Evolutionary conservation across 2,329 filamentous ascomycete species (phyloP).

Genomic region (Penicillium sp.): DNA sequence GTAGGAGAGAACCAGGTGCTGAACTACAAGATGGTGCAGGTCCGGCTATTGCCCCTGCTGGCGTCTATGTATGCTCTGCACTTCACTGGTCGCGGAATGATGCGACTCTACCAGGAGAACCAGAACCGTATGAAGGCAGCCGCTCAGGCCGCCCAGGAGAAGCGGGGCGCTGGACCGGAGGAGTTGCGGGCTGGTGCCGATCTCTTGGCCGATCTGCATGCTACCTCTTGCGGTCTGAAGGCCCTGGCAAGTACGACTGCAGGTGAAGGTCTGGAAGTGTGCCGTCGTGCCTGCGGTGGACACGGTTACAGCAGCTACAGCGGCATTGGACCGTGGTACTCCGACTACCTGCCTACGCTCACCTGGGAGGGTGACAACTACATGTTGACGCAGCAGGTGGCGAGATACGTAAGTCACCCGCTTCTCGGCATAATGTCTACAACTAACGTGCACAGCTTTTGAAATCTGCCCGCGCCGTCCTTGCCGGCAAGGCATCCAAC

Average conservation of each 20-base stretch:
- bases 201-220: slow-evolving; percentile 63
- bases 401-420: slow-evolving; percentile 56
- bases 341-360: slow-evolving; percentile 62
- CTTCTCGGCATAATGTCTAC: too few species aligned
- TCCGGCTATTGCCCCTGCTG: slow-evolving; percentile 61
- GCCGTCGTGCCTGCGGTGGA: slow-evolving; percentile 65
- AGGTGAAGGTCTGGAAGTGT: slow-evolving; percentile 65
- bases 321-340: slow-evolving; percentile 66
- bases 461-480: slow-evolving; percentile 62
- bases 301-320: slow-evolving; percentile 68
- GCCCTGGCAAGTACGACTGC: slow-evolving; percentile 63
- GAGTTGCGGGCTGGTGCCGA: slow-evolving; percentile 58
- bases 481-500: slow-evolving; percentile 54
- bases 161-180: slow-evolving; percentile 57
- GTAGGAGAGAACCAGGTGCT: slow-evolving; percentile 64
- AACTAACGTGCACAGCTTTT: slow-evolving; percentile 47
- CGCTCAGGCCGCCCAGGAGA: slow-evolving; percentile 37
- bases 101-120: slow-evolving; percentile 62
- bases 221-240: slow-evolving; percentile 68
- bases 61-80: slow-evolving; percentile 67
- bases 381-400: slow-evolving; percentile 73
- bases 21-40: slow-evolving; percentile 74
- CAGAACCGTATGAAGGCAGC: slow-evolving; percentile 56
- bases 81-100: slow-evolving; percentile 70
- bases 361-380: slow-evolving; percentile 76